phyloP scores from a whole-genome alignment of 352 stramenopile genomes.

The Globisporangium rhizosaccharum region DNA sequence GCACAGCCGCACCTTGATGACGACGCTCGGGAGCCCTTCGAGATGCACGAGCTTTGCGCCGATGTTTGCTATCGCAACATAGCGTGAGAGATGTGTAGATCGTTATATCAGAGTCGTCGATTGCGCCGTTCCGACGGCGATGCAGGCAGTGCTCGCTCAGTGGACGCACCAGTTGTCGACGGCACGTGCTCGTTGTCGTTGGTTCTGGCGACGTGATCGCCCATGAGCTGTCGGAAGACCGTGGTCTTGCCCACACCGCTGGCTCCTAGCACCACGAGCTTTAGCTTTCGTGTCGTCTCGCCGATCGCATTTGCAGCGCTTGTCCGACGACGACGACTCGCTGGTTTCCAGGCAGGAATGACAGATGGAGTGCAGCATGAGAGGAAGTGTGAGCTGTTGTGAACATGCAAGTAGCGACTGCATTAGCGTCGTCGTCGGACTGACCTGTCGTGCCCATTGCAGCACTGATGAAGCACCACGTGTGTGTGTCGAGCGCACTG shows the following conservation, averaged over 20 bases:
- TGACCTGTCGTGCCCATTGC: too few relatives aligned
- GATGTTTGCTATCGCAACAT: slow-evolving; percentile 24
- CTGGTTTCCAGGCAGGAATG: background rate
- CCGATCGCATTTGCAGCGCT: slow-evolving; percentile 4
- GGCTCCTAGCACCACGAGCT: slow-evolving; percentile 43
- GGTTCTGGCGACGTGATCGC: slow-evolving; percentile 11
- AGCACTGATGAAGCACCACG: too few relatives aligned
- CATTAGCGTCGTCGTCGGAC: too few relatives aligned
- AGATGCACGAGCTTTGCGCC: slow-evolving; percentile 53
- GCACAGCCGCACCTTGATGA: slow-evolving; percentile 33
- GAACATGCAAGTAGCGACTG: too few relatives aligned
- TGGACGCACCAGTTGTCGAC: slow-evolving; percentile 33
- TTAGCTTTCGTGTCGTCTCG: slow-evolving; percentile 22
- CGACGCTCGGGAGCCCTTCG: slow-evolving; percentile 21
- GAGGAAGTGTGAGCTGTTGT: too few relatives aligned
- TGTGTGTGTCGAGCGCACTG: background rate
- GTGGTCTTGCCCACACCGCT: slow-evolving; percentile 42
- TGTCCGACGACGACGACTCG: slow-evolving; percentile 13
- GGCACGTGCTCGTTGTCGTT: slow-evolving; percentile 13
- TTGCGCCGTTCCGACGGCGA: background rate
- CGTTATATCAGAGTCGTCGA: background rate
- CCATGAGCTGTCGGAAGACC: slow-evolving; percentile 47
- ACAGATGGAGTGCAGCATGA: too few relatives aligned
- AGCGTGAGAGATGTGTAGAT: background rate
- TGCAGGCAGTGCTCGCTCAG: background rate